Evolutionary conservation across 768 basidiomycete genomes (phyloP).

Genomic region (Lenzites betulinus): DNA sequence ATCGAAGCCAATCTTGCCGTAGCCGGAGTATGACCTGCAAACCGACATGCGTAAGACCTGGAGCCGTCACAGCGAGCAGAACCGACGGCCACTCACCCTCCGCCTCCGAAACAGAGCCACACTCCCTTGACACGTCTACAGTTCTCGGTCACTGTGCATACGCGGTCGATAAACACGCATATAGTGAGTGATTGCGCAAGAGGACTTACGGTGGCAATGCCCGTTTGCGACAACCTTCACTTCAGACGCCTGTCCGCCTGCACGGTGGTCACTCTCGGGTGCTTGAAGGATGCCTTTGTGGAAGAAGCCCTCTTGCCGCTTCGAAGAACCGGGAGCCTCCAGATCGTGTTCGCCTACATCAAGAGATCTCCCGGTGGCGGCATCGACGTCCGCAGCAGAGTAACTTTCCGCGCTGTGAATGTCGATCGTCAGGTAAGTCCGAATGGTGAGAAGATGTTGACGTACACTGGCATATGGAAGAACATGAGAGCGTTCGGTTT

Average conservation of each 20-base stretch:
- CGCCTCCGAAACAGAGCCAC: constrained; percentile 92
- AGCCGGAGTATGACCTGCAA: constrained; percentile 76
- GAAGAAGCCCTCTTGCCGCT: constrained; percentile 80
- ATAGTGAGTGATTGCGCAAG: background rate
- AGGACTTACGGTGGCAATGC: constrained; percentile 75
- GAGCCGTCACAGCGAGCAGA: background rate
- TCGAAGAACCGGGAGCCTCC: constrained; percentile 63
- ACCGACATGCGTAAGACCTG: background rate
- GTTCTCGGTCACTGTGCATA: constrained; percentile 73
- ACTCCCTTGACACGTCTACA: constrained; percentile 83
- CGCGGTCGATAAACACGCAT: constrained; percentile 18
- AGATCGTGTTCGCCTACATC: constrained; percentile 67
- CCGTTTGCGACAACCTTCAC: constrained; percentile 91
- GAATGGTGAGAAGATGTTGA: constrained; percentile 10
- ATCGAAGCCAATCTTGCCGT: constrained; percentile 84
- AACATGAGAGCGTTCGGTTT: constrained; percentile 98
- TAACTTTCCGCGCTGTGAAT: constrained; percentile 72
- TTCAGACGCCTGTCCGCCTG: constrained; percentile 53
- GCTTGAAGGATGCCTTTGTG: constrained; percentile 76
- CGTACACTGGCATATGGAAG: constrained; percentile 95
- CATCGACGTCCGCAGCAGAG: constrained; percentile 62
- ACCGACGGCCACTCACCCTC: constrained; percentile 54
- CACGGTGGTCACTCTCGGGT: constrained; percentile 66
- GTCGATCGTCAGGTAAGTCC: background rate
- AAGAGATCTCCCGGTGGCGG: constrained; percentile 58